phyloP scores from a whole-genome alignment of 805 yeast species.

The Candida endomychidarum region DNA sequence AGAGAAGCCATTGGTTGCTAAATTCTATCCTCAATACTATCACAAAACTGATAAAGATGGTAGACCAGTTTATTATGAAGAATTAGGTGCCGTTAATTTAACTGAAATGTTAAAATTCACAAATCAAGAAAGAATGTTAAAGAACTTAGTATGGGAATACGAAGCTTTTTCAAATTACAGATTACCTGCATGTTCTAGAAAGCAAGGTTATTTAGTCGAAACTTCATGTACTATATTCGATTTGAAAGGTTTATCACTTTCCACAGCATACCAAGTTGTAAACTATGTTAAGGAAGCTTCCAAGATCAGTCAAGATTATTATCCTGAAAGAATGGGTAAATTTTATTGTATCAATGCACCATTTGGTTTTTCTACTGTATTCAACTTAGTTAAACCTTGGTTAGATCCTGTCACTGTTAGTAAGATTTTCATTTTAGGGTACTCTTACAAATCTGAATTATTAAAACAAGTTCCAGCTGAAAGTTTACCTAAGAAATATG shows the following conservation, averaged over 20 bases:
- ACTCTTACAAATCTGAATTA: slow-evolving; percentile 74
- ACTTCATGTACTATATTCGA: slow-evolving; percentile 96
- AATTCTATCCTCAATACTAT: slow-evolving; percentile 91
- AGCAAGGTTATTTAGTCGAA: slow-evolving; percentile 74
- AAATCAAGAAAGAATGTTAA: slow-evolving; percentile 91
- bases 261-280: slow-evolving; percentile 80
- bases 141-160: slow-evolving; percentile 95
- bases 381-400: slow-evolving; percentile 86
- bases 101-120: slow-evolving; percentile 91
- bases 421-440: slow-evolving; percentile 84
- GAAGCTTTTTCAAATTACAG: slow-evolving; percentile 83
- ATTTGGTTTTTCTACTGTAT: slow-evolving; percentile 93
- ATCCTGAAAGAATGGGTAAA: slow-evolving; percentile 99
- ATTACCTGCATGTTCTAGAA: slow-evolving; percentile 91
- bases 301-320: slow-evolving; percentile 89
- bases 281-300: slow-evolving; percentile 92
- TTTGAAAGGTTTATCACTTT: slow-evolving; percentile 86
- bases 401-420: slow-evolving; percentile 96
- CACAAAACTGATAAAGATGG: slow-evolving; percentile 97
- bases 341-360: slow-evolving; percentile 95
- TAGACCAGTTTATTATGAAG: slow-evolving; percentile 92
- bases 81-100: slow-evolving; percentile 86
- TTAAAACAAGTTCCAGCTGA: slow-evolving; percentile 89
- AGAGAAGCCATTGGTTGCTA: slow-evolving; percentile 86
- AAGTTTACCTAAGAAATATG: slow-evolving; percentile 87